Conservation (phyloP, 495 filamentous ascomycete genomes). For the Tuber umbilicatum region DNA sequence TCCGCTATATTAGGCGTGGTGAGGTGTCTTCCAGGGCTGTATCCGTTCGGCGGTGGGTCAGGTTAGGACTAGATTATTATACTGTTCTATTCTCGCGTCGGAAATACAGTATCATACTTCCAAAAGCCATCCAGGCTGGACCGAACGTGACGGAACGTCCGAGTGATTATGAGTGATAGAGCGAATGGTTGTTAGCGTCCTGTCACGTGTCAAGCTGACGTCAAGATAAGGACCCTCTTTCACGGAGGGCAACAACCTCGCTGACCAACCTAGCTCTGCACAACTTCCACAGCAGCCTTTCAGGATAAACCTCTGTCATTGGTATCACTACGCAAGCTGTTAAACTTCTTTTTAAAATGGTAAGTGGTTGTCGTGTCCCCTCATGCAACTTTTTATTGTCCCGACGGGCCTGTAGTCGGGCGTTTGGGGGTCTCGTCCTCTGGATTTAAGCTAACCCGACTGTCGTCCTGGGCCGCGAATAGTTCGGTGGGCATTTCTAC, state of each 20-base stretch:
- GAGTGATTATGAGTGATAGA: background rate
- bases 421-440: background rate
- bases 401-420: background rate
- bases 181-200: background rate
- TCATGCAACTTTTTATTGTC: background rate
- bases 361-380: background rate
- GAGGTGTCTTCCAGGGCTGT: too few species aligned
- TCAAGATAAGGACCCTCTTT: background rate
- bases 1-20: too few species aligned
- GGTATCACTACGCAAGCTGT: background rate
- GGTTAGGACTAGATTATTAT: too few species aligned
- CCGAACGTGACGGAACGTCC: too few species aligned
- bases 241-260: background rate
- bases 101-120: too few species aligned
- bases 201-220: background rate
- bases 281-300: background rate
- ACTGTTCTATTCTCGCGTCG: too few species aligned
- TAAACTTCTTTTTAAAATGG: background rate
- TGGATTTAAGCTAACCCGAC: background rate
- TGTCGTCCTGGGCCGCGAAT: slow-evolving; percentile 14
- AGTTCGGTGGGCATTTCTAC: slow-evolving; percentile 36
- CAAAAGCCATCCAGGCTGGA: too few species aligned
- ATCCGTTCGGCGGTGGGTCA: too few species aligned
- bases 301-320: background rate
- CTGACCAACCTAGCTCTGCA: background rate